Percentiles rank a stretch among this genome's conserved stretches.
phyloP scores from a whole-genome alignment of 805 yeast species.

The Cyberlindnera subsufficiens region DNA sequence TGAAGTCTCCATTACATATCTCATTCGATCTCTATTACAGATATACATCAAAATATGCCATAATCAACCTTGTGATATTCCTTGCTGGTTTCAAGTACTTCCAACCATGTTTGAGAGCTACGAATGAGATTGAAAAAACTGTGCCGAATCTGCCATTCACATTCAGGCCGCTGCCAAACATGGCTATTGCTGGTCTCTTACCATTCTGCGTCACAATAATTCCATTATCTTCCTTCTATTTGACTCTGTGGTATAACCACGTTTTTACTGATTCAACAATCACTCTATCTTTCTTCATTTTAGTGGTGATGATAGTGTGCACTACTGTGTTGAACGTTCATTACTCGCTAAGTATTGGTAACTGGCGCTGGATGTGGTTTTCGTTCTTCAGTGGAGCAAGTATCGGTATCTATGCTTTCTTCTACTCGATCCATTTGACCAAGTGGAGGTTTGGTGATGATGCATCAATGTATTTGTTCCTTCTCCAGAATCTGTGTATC shows the following conservation, averaged over 20 bases:
- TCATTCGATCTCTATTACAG: neutral
- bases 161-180: constrained; percentile 20
- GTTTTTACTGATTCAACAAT: constrained; percentile 16
- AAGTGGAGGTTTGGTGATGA: constrained; percentile 24
- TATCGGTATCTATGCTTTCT: constrained; percentile 22
- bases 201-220: constrained; percentile 24
- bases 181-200: constrained; percentile 24
- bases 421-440: constrained; percentile 22
- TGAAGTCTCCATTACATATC: constrained; percentile 20
- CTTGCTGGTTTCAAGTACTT: constrained; percentile 9
- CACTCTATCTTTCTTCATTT: constrained; percentile 13
- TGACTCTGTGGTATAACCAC: constrained; percentile 24
- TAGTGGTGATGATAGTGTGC: constrained; percentile 11
- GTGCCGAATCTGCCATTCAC: constrained; percentile 23
- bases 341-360: constrained; percentile 21
- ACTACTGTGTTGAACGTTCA: constrained; percentile 20
- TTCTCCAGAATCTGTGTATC: constrained; percentile 19
- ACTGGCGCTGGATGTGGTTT: constrained; percentile 28
- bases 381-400: constrained; percentile 21
- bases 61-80: constrained; percentile 10
- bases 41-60: constrained; percentile 7
- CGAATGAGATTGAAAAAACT: constrained; percentile 17
- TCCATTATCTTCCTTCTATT: constrained; percentile 22
- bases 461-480: constrained; percentile 19
- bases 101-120: constrained; percentile 4